Evolutionary conservation across 345 rosid genomes (phyloP).

Genomic region (Sonneratia alba): DNA sequence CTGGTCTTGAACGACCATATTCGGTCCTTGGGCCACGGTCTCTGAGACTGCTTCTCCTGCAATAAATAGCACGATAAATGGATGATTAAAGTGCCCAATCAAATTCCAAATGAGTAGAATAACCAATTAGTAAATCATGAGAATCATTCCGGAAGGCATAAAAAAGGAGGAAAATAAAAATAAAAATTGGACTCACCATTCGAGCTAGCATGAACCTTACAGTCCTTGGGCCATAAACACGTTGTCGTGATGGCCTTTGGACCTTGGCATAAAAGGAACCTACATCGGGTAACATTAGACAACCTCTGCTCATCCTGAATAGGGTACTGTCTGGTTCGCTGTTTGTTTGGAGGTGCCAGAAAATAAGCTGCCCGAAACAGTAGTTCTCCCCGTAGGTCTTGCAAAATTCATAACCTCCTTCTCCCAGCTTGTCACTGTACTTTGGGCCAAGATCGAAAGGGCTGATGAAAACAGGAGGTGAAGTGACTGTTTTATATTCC

Average conservation of each 20-base stretch:
- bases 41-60: slow-evolving; percentile 84
- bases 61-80: not conserved
- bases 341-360: slow-evolving; percentile 89
- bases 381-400: slow-evolving; percentile 90
- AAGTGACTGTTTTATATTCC: slow-evolving; percentile 73
- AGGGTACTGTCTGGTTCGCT: slow-evolving; percentile 68
- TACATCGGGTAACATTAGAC: slow-evolving; percentile 76
- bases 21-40: slow-evolving; percentile 88
- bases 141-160: not conserved
- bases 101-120: not conserved
- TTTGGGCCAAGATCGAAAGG: slow-evolving; percentile 92
- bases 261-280: slow-evolving; percentile 82
- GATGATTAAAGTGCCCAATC: not conserved
- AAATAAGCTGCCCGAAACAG: slow-evolving; percentile 92
- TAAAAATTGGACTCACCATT: slow-evolving; percentile 49
- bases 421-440: slow-evolving; percentile 63
- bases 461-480: slow-evolving; percentile 81
- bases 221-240: slow-evolving; percentile 75
- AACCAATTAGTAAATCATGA: not conserved
- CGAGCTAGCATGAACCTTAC: slow-evolving; percentile 61
- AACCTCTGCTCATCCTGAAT: slow-evolving; percentile 68
- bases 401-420: slow-evolving; percentile 58
- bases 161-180: not conserved
- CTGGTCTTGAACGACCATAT: slow-evolving; percentile 74
- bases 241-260: slow-evolving; percentile 73